Base-by-base conservation (phyloP, 768 basidiomycete genomes). In the Neoboletus subvelutipes region DNA sequence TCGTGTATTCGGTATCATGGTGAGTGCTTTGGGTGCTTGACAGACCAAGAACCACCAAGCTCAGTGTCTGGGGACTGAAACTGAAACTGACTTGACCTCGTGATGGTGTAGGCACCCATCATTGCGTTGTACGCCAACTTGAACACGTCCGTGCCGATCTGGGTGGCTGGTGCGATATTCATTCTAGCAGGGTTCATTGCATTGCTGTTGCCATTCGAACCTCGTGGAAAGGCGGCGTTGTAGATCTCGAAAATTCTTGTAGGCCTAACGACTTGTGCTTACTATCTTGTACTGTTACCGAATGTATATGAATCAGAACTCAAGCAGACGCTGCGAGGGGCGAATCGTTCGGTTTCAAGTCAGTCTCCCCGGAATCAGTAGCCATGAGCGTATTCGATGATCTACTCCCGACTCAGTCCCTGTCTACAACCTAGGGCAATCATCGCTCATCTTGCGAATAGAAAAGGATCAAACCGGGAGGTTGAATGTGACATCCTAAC, bases 1-100 rank as follows among this genome's bases (percentile, higher is more conserved):
- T 63, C 76, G 84, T 18, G 63, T 87, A 40, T 84, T 83, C 54
- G 85, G 85, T 24, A 76, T 87, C 60, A 82, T 84, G 76, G 79
- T 77, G 49, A 57, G 80, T 66, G 26, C 0, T 26, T 31, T 24
- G 11, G 11, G 6, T 24, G 11, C 6, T 41, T 33, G 33, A 17
- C 17, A 3, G 24, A 33, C 18, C n/a, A 7, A 18, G 22, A 43
- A 42, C 41, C 5, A 13, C n/a, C 28, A 13, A 3, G 9, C 18
- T 36, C 9, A 1, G 20, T 7, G 5, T 15, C 5, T 12, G 26
- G 17, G 20, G n/a, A n/a, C n/a, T n/a, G n/a, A n/a, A n/a, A 37
- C 13, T 11, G 22, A 54, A 29, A 5, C 45, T 61, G 41, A 64
- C 53, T 9, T 4, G 29, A 18, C 18, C 22, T 46, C 49, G 15